Evolutionary conservation across 2,329 filamentous ascomycete species (phyloP).

Genomic region (Cercospora sp.): DNA sequence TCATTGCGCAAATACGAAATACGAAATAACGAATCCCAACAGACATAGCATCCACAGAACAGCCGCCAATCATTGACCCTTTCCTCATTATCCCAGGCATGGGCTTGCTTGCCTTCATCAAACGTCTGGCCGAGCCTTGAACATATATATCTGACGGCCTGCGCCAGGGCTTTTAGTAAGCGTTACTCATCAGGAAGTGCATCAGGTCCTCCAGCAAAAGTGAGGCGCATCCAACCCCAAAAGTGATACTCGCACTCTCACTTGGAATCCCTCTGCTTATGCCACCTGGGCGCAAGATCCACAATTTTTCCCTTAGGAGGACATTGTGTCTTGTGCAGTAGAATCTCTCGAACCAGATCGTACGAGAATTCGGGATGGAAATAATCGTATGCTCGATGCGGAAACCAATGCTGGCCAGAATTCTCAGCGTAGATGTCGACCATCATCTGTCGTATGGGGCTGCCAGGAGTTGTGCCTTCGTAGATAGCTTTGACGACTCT

Average conservation of each 20-base stretch:
- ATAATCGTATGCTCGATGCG: background rate
- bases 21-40: background rate
- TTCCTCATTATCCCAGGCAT: background rate
- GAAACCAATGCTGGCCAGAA: background rate
- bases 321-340: slow-evolving; percentile 2
- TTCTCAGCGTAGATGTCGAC: slow-evolving; percentile 8
- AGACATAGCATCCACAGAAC: background rate
- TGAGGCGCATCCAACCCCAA: background rate
- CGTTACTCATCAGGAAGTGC: background rate
- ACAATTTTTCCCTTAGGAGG: background rate
- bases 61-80: background rate
- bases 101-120: background rate
- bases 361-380: slow-evolving; percentile 12
- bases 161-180: background rate
- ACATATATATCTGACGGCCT: background rate
- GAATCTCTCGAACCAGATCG: slow-evolving; percentile 7
- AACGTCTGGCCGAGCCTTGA: background rate
- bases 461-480: slow-evolving; percentile 4
- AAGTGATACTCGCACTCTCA: background rate
- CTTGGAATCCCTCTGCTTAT: background rate
- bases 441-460: slow-evolving; percentile 7
- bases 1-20: background rate
- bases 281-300: background rate
- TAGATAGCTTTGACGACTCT: slow-evolving; percentile 7
- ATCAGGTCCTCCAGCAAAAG: background rate